phyloP scores from a whole-genome alignment of 2,329 filamentous ascomycete genomes.

The Colletotrichum scovillei region DNA sequence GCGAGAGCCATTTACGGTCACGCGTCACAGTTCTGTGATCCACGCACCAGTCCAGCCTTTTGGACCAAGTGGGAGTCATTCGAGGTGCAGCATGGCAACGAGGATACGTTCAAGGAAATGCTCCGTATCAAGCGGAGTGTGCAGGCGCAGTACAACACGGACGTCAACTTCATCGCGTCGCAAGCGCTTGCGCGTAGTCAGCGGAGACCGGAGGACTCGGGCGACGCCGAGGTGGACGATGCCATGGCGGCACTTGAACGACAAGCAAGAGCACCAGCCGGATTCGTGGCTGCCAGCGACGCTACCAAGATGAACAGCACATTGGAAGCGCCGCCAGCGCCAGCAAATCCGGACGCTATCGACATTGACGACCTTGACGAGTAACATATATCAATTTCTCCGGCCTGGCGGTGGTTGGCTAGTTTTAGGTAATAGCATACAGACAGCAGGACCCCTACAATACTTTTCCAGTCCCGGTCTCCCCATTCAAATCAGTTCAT shows the following conservation, averaged over 20 bases:
- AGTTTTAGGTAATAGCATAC: conserved; percentile 24
- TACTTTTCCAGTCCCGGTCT: background rate
- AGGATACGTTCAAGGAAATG: conserved; percentile 99
- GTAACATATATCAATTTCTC: conserved; percentile 44
- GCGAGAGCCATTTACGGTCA: conserved; percentile 96
- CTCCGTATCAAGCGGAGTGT: conserved; percentile 96
- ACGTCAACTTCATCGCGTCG: conserved; percentile 97
- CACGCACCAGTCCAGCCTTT: conserved; percentile 87
- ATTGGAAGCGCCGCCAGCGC: conserved; percentile 52
- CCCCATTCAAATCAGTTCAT: conserved; percentile 10
- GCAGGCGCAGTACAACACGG: conserved; percentile 97
- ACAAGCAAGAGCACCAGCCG: conserved; percentile 86
- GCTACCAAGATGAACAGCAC: conserved; percentile 71
- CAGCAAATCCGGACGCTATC: conserved; percentile 87
- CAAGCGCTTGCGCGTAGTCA: conserved; percentile 90
- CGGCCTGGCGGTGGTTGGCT: conserved; percentile 7
- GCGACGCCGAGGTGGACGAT: conserved; percentile 67
- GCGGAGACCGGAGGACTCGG: conserved; percentile 61
- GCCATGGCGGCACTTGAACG: conserved; percentile 91
- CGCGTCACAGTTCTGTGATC: conserved; percentile 96
- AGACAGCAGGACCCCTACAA: background rate
- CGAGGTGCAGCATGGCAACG: conserved; percentile 97
- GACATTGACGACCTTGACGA: conserved; percentile 81
- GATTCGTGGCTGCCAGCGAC: conserved; percentile 89
- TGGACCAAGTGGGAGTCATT: conserved; percentile 98